Evolutionary conservation across 1,284 basidiomycete genomes (phyloP).

Genomic region (Sporisorium sorghi): DNA sequence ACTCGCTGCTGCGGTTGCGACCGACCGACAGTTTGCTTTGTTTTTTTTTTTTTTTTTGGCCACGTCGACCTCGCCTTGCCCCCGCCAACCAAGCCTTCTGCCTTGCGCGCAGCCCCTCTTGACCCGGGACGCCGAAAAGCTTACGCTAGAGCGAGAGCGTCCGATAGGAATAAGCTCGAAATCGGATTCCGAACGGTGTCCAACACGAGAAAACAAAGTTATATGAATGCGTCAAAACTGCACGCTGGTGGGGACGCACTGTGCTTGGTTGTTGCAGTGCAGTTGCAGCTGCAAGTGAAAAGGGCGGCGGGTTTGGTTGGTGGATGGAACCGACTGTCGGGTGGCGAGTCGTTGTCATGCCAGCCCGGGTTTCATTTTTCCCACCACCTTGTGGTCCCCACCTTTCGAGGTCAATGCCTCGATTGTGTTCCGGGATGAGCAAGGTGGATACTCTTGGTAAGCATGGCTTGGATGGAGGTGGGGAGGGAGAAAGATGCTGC

Average conservation of each 20-base stretch:
- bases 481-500: not conserved
- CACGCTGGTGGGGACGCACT: not conserved
- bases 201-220: conserved; percentile 3
- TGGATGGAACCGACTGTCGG: conserved; percentile 4
- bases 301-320: not conserved
- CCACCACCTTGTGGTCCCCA: not conserved
- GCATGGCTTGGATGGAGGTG: not conserved
- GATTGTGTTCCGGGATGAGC: conserved; percentile 6
- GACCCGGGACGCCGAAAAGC: conserved; percentile 19
- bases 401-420: not conserved
- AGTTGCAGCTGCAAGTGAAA: not conserved
- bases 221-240: not conserved
- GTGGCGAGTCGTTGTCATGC: conserved; percentile 6
- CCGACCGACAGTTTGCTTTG: too few species aligned
- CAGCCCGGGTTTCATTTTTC: not conserved
- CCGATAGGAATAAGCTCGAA: conserved; percentile 20
- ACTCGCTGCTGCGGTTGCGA: not conserved
- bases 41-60: too few species aligned
- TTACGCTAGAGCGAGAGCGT: conserved; percentile 4
- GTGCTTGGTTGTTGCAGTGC: not conserved
- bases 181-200: conserved; percentile 18
- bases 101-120: too few species aligned
- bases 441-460: not conserved
- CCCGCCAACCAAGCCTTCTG: not conserved
- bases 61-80: not conserved